Percentiles rank a stretch among this genome's conserved stretches.
Conservation (phyloP, 495 filamentous ascomycete species). For the Poronia punctata region DNA sequence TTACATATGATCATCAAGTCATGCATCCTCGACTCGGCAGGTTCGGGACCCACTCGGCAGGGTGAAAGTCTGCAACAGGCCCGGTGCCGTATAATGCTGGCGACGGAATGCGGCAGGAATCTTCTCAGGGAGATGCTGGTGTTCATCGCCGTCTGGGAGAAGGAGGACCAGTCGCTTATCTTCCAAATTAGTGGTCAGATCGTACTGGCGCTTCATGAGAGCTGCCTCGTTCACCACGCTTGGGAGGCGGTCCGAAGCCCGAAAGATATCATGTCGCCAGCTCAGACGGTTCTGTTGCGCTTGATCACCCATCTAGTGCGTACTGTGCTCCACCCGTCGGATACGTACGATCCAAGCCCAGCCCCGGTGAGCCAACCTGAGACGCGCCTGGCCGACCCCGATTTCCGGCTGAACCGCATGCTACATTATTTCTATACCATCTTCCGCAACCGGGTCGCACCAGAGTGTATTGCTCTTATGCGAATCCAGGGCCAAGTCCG, state of each 20-base stretch:
- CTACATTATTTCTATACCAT: constrained; percentile 87
- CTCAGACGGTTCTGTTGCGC: constrained; percentile 85
- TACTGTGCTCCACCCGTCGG: constrained; percentile 29
- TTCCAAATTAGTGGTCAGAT: constrained; percentile 95
- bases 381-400: constrained; percentile 26
- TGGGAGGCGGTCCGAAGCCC: constrained; percentile 85
- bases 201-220: constrained; percentile 82
- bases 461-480: constrained; percentile 87
- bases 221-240: constrained; percentile 79
- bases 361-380: constrained; percentile 37
- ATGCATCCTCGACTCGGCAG: constrained; percentile 69
- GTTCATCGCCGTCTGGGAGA: constrained; percentile 94
- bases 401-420: constrained; percentile 47
- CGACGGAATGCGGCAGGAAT: constrained; percentile 79
- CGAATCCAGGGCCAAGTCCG: constrained; percentile 88
- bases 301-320: constrained; percentile 85
- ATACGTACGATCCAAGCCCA: constrained; percentile 50
- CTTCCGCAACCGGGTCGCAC: constrained; percentile 85
- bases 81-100: constrained; percentile 79
- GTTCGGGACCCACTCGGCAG: constrained; percentile 42
- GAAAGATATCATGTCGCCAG: constrained; percentile 92
- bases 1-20: constrained; percentile 92
- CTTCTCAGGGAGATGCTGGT: constrained; percentile 84
- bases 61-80: constrained; percentile 76
- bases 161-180: constrained; percentile 82